Evolutionary conservation across 768 basidiomycete species (phyloP).

Genomic region (Rhodotorula graminis): DNA sequence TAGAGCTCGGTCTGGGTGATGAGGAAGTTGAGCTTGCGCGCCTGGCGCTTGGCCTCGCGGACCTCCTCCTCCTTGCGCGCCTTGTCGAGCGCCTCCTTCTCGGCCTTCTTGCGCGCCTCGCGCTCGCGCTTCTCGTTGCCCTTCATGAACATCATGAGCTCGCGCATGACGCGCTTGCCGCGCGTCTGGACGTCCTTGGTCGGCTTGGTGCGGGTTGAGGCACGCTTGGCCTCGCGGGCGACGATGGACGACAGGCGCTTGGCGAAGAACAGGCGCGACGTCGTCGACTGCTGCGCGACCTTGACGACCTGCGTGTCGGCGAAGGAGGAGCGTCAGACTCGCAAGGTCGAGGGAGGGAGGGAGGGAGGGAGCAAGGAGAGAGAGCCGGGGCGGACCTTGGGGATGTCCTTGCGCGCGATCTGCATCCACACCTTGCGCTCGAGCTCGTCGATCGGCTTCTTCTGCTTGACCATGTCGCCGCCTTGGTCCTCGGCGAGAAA

Average conservation of each 20-base stretch:
- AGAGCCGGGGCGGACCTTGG: slow-evolving; percentile 69
- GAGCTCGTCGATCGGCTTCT: slow-evolving; percentile 60
- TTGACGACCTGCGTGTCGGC: slow-evolving; percentile 69
- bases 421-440: slow-evolving; percentile 86
- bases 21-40: slow-evolving; percentile 93
- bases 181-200: slow-evolving; percentile 78
- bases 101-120: slow-evolving; percentile 84
- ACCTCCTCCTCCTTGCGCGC: slow-evolving; percentile 86
- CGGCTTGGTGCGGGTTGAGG: slow-evolving; percentile 66
- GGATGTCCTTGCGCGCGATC: slow-evolving; percentile 76
- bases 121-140: slow-evolving; percentile 96
- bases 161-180: slow-evolving; percentile 81
- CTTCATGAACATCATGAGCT: slow-evolving; percentile 93
- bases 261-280: slow-evolving; percentile 62
- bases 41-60: slow-evolving; percentile 86
- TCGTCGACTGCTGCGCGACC: slow-evolving; percentile 63
- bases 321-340: background rate
- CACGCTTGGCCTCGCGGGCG: slow-evolving; percentile 71
- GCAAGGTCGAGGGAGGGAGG: too few species aligned
- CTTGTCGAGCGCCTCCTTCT: slow-evolving; percentile 86
- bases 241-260: slow-evolving; percentile 72
- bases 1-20: slow-evolving; percentile 98
- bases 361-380: too few species aligned
- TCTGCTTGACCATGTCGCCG: slow-evolving; percentile 10
- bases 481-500: background rate